Base-by-base conservation (phyloP, 1,139 yeast species). In the Candida sanyaensis region DNA sequence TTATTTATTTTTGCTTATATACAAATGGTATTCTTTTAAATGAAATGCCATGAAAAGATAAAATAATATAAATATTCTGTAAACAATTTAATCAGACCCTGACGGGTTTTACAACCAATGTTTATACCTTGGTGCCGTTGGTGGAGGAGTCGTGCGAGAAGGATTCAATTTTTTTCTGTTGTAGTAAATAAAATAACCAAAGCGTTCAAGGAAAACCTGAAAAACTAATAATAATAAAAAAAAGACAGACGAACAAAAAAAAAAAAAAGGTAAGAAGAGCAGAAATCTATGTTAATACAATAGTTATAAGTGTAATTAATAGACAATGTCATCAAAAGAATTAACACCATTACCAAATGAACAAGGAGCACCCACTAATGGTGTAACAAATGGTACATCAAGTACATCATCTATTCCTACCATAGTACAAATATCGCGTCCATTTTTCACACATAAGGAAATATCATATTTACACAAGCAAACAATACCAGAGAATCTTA, bases 401-500 rank as follows among this genome's bases (percentile, higher is more conserved):
- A 34, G 7, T 17, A 33, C 44, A 7, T 37, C 31, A 36, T 28
- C 47, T 8, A 55, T 55, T 13, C 63, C 69, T 9, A 54, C 61
- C 12, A 50, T 66, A 27, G 54, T 64, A 3, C 85, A 82, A 58
- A 75, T 86, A 1, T 78, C 91, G 4, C 73, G 91, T 49, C 93
- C 92, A 1, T 85, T 74, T 60, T 68, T 86, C 49, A 78, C 89
- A 0, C 69, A 73, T 32, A 68, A 75, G 28, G 92, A 86, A 58
- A 69, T 86, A 17, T 68, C 75, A 30, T 68, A 73, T 53, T 73
- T 81, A 17, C 86, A 84, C 48, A 64, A 73, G 31, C 66, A 74
- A 39, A 77, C 84, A 24, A 81, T 84, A 30, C 70, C 78, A 8
- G 86, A 80, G 47, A 66, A 71, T 41, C 68, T 69, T 49, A 75